Evolutionary conservation across 345 rosid species (phyloP), one percentile per base, ranked within the genome.

Genomic region (Eucalyptus caleyi): DNA sequence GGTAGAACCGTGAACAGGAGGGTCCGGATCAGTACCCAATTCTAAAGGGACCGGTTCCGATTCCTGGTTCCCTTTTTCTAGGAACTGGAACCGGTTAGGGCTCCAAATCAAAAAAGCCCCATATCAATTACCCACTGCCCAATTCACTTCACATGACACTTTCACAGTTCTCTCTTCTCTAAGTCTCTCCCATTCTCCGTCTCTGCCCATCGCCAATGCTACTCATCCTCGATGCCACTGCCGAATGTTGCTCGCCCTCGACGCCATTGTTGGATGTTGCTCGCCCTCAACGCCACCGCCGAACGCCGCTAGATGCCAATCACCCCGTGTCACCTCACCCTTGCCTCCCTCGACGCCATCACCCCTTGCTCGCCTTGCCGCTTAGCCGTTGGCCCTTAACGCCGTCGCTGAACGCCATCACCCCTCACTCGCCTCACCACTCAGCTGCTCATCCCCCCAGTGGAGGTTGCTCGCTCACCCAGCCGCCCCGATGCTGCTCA

Each of bases 291-390:
- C 2, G 1, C 6, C 6, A 2, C 16, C 51, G 1, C 18, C 0
- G 1, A 50, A 50, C 0, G 6, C 6, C 1, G 2, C 6, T 50
- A 0, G 51, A 50, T 0, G 7, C 18, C 0, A 15, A 1, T 50
- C 18, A 3, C 51, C 18, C 18, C 0, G 3, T 7, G 1, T 50
- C 7, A 1, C 18, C 18, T 50, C 51, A 14, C 51, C 51, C 1
- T 50, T 50, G 7, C 51, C 51, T 50, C 51, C 51, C 18, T 50
- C 6, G 0, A 50, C 1, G 7, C 2, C 2, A 0, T 49, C 50
- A 49, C 14, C 50, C 50, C 50, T 49, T 5, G 14, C 50, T 49
- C 14, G 2, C 50, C 5, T 49, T 4, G 0, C 0, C 15, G 5
- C 50, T 49, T 2, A 12, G 13, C 50, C 15, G 0, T 47, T 47